Evolutionary conservation across 768 basidiomycete genomes (phyloP), one percentile per base, ranked within the genome.

Genomic region (Xerocomus spinulosus): DNA sequence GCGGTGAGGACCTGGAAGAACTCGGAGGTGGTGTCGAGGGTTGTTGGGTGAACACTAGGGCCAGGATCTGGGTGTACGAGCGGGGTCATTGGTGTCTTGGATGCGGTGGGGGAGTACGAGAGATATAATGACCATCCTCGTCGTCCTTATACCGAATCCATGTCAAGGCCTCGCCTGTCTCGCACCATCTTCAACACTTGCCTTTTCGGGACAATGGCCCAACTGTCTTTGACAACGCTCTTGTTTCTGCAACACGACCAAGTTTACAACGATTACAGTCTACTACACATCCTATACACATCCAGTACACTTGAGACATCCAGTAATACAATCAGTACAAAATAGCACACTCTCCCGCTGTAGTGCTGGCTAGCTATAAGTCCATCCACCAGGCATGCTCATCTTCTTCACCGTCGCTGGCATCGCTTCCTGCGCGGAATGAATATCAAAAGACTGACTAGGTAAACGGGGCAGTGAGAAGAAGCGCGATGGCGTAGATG

Each of bases 321-420:
- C 58, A 21, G 50, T 44, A 7, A 26, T 60, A 60, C 52, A 66
- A 37, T 14, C 7, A 3, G 23, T n/a, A 42, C 34, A 45, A 50
- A 42, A 35, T 21, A 26, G 28, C 17, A 37, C 41, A 39, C 17
- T 29, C 39, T 15, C 26, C 10, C 5, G 26, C 26, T 28, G 26
- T 28, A 10, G 26, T 28, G 33, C 17, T 28, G 44, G 28, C 42
- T 47, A 68, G 37, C 20, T 37, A 30, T 66, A 67, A 4, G 57
- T 67, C 73, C 73, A 74, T 39, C 67, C 69, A 14, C 72, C 70
- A 28, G 72, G 72, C 72, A 73, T 73, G 38, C 66, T 67, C 52
- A 58, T 52, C 51, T 56, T 26, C 26, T 50, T 40, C 47, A 49
- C 39, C 14, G 34, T 42, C 24, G 50, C 46, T 38, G 43, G 39